Evolutionary conservation across 75 land plant species (phyloP).

Genomic region (Gnetum montanum): DNA sequence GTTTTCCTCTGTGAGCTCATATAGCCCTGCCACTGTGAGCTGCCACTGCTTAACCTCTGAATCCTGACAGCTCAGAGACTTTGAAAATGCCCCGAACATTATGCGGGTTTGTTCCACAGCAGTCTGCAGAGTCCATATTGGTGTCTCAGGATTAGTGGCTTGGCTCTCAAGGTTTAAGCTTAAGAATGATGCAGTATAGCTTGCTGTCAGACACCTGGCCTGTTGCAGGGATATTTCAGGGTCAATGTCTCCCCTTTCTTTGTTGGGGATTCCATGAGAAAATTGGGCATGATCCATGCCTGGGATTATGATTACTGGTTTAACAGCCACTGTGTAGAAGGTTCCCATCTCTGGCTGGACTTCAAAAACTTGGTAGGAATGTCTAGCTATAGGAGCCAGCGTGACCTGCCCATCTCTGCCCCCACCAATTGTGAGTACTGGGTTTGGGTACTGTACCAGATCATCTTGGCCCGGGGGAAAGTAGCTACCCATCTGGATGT

Average conservation of each 20-base stretch:
- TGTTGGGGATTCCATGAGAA: constrained; percentile 21
- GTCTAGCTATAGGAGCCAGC: neutral
- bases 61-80: constrained; percentile 17
- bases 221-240: constrained; percentile 15
- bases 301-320: constrained; percentile 31
- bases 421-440: constrained; percentile 31
- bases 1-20: constrained; percentile 9
- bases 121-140: constrained; percentile 12
- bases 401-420: constrained; percentile 30
- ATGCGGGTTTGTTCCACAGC: constrained; percentile 19
- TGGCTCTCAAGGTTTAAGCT: constrained; percentile 16
- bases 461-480: constrained; percentile 15
- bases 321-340: constrained; percentile 19
- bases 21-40: constrained; percentile 13
- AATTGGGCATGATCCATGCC: constrained; percentile 44
- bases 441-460: constrained; percentile 33
- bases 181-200: constrained; percentile 16
- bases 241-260: constrained; percentile 27
- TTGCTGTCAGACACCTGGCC: constrained; percentile 7
- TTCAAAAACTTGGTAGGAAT: neutral
- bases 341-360: constrained; percentile 15
- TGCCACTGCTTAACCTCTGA: constrained; percentile 9
- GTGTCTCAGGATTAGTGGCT: neutral
- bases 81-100: constrained; percentile 18
- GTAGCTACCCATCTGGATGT: constrained; percentile 28